Evolutionary conservation across 768 basidiomycete genomes (phyloP), one percentile per base, ranked within the genome.

Genomic region (Collybia nuda): DNA sequence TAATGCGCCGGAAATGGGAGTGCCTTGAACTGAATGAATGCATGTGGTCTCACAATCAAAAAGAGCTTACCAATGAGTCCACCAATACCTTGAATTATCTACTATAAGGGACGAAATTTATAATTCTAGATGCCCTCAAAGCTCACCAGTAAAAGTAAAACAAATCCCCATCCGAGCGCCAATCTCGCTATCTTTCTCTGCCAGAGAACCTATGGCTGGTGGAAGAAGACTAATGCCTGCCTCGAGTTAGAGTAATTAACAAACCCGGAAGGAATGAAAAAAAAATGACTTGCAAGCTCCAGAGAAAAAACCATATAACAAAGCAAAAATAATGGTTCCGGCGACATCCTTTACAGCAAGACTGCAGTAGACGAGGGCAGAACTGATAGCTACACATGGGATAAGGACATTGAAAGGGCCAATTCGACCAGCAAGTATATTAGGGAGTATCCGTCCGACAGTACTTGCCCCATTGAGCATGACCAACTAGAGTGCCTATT

Each of bases 1-100:
- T 21, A 85, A 64, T 5, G 80, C 76, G 0, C 84, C 84, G 28
- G 76, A 76, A 49, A 85, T 77, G 0, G 84, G 84, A 0, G 79
- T 75, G 11, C 82, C 82, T 75, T 45, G 9, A 9, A 11, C 32
- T 32, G 14, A 6, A 11, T 32, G 3, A 32, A 32, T 32, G 9
- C 3, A 28, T 12, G n/a, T 19, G 26, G 32, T 15, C 24, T 11
- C 17, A 14, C 11, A 18, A 37, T n/a, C n/a, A 43, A 11, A n/a
- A 19, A 18, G 11, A 32, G 47, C 62, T 44, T 56, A 72, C 75
- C 73, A 26, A 75, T 55, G 14, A 79, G 65, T 15, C 71, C 76
- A 6, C 71, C 70, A 12, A 77, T 40, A 6, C 72, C 76, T 76
- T 32, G 14, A 11, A 32, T 32, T 32, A 32, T 32, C 9, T 11